Conservation (phyloP, 2,329 filamentous ascomycete species). For the Aspergillus sp. region DNA sequence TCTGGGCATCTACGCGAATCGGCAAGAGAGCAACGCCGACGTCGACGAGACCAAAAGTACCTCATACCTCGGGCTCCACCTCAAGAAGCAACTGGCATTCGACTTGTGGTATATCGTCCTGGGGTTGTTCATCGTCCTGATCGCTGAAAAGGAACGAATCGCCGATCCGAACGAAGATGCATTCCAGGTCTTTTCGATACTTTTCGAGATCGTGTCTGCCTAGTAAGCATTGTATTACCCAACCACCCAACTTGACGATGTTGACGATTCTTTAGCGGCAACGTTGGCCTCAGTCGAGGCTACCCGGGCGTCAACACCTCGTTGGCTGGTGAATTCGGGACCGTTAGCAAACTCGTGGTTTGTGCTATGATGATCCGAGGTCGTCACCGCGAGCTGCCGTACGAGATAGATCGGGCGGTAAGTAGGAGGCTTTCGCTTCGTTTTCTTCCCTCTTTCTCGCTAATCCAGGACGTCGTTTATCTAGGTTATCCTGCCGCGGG, state of each 20-base stretch:
- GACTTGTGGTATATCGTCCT: slow-evolving; percentile 94
- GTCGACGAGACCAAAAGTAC: slow-evolving; percentile 33
- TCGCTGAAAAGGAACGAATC: slow-evolving; percentile 66
- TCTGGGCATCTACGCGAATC: slow-evolving; percentile 59
- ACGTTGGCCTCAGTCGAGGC: slow-evolving; percentile 77
- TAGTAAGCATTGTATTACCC: too few relatives aligned
- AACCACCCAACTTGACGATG: too few relatives aligned
- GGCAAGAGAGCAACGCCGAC: slow-evolving; percentile 34
- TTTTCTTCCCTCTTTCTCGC: too few relatives aligned
- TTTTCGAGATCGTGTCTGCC: slow-evolving; percentile 79
- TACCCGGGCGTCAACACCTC: slow-evolving; percentile 64
- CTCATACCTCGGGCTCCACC: slow-evolving; percentile 73
- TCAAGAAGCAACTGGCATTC: slow-evolving; percentile 85
- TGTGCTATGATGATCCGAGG: slow-evolving; percentile 56
- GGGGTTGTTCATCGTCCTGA: slow-evolving; percentile 80
- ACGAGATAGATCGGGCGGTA: slow-evolving; percentile 60
- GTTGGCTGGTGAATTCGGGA: slow-evolving; percentile 68
- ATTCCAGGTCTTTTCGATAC: slow-evolving; percentile 55
- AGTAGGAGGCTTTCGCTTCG: too few relatives aligned
- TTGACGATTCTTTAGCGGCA: too few relatives aligned
- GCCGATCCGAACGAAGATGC: slow-evolving; percentile 47
- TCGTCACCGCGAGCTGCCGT: slow-evolving; percentile 52
- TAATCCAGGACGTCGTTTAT: too few relatives aligned
- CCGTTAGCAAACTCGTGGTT: slow-evolving; percentile 54
- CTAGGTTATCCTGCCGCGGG: too few relatives aligned